Evolutionary conservation across 306 rosid species (phyloP), one percentile per base, ranked within the genome.

Genomic region (Dalbergia cochinchinensis): DNA sequence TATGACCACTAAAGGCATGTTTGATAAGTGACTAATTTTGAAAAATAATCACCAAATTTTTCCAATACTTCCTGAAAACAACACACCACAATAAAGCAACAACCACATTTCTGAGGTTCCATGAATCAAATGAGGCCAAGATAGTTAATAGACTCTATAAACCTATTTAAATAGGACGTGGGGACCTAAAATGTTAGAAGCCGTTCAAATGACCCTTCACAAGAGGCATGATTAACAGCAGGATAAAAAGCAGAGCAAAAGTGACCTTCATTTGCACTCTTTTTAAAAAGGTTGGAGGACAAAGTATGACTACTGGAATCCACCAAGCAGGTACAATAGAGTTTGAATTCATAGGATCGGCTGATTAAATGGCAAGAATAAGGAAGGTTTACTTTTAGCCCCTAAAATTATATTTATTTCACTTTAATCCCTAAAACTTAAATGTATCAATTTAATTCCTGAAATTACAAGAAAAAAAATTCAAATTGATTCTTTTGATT

Each of bases 341-440:
- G 22, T 13, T 14, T n/a, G 58, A 18, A 44, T 60, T 60, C 15
- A 22, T 6, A 8, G 6, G 44, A 59, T 20, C 57, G 12, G 1
- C 58, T 6, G 13, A 12, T 33, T 75, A 62, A 63, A 48, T 64
- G 64, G 64, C 26, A 64, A 75, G 20, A n/a, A n/a, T 35, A 37
- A 75, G 0, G 1, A 0, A 22, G 26, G 26, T 22, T 22, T 1
- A 22, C 26, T 22, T n/a, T n/a, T n/a, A n/a, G n/a, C n/a, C n/a
- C n/a, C n/a, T n/a, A 22, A 1, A 22, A 22, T 22, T 22, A 1
- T 22, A 1, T 22, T 22, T 0, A 1, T 22, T 22, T 22, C 26
- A 22, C 26, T 22, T 22, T 22, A 1, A n/a, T n/a, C n/a, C n/a
- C n/a, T n/a, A n/a, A n/a, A n/a, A n/a, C n/a, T n/a, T n/a, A n/a